phyloP scores from a whole-genome alignment of 108 stramenopile species.

The Cylindrotheca fusiformis region DNA sequence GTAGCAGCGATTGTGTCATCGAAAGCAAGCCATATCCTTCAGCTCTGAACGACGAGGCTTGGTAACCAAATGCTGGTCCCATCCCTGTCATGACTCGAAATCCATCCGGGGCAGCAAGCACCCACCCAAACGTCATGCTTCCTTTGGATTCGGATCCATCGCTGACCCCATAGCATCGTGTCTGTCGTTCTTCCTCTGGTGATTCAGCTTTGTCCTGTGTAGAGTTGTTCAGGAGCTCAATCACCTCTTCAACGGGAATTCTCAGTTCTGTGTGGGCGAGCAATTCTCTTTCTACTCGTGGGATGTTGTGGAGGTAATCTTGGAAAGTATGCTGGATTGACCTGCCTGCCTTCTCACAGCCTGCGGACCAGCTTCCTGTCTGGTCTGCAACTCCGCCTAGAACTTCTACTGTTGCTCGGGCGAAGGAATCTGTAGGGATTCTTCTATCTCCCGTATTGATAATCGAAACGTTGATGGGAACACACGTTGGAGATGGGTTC shows the following conservation, averaged over 20 bases:
- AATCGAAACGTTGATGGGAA: too few species aligned
- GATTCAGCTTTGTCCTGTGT: not conserved
- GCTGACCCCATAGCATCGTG: not conserved
- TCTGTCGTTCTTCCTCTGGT: not conserved
- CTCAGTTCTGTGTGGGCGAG: too few species aligned
- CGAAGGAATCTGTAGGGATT: too few species aligned
- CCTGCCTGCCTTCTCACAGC: too few species aligned
- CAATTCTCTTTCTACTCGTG: too few species aligned
- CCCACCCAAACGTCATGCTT: not conserved
- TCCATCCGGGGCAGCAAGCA: not conserved
- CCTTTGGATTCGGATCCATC: not conserved
- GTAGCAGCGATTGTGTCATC: not conserved
- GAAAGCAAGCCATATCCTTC: not conserved
- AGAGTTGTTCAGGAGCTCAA: not conserved
- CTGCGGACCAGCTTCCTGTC: too few species aligned
- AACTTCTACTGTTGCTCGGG: too few species aligned
- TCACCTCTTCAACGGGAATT: not conserved
- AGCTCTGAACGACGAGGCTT: not conserved
- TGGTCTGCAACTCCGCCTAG: too few species aligned
- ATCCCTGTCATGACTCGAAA: not conserved
- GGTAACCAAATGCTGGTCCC: slow-evolving; percentile 1
- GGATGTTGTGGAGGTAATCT: too few species aligned
- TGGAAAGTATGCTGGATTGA: too few species aligned
- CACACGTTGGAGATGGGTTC: too few species aligned
- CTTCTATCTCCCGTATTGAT: too few species aligned